Evolutionary conservation across 805 yeast species (phyloP).

Genomic region (Sungouiella blattae): DNA sequence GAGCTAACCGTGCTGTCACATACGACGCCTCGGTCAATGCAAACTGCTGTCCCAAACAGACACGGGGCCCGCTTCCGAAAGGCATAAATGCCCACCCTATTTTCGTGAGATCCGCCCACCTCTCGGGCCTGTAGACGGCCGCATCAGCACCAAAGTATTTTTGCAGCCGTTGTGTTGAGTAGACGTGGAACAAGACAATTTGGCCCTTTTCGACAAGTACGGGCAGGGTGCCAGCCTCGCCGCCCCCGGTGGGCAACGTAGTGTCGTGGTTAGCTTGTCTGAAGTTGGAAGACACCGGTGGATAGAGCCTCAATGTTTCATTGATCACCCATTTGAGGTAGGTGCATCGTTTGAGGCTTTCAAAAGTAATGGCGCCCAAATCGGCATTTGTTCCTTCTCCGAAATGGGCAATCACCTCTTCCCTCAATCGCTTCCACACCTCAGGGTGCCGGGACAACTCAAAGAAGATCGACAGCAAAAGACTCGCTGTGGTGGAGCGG

Average conservation of each 20-base stretch:
- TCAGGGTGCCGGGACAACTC: slow-evolving; percentile 32
- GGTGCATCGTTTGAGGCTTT: slow-evolving; percentile 43
- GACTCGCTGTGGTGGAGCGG: slow-evolving; percentile 34
- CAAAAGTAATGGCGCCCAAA: slow-evolving; percentile 41
- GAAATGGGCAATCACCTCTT: slow-evolving; percentile 24
- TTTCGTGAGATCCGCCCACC: slow-evolving; percentile 9
- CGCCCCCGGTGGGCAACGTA: slow-evolving; percentile 50
- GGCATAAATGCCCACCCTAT: slow-evolving; percentile 12
- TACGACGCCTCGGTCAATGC: slow-evolving; percentile 16
- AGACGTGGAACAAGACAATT: slow-evolving; percentile 9
- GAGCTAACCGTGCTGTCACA: slow-evolving; percentile 8
- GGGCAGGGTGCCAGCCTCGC: slow-evolving; percentile 32
- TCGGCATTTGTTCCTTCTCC: slow-evolving; percentile 9
- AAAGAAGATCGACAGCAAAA: slow-evolving; percentile 25
- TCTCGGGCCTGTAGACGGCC: slow-evolving; percentile 11
- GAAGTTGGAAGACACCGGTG: slow-evolving; percentile 49
- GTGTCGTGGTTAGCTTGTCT: slow-evolving; percentile 45
- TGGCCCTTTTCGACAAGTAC: slow-evolving; percentile 19
- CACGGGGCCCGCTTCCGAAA: slow-evolving; percentile 12
- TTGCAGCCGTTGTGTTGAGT: slow-evolving; percentile 11
- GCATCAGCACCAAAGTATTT: slow-evolving; percentile 12
- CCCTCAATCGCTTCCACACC: slow-evolving; percentile 25
- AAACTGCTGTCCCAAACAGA: slow-evolving; percentile 15
- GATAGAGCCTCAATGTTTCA: slow-evolving; percentile 48
- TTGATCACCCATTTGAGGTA: slow-evolving; percentile 44